Evolutionary conservation across 2,329 filamentous ascomycete species (phyloP), one percentile per base, ranked within the genome.

Genomic region (Ceratocystis albifundus): DNA sequence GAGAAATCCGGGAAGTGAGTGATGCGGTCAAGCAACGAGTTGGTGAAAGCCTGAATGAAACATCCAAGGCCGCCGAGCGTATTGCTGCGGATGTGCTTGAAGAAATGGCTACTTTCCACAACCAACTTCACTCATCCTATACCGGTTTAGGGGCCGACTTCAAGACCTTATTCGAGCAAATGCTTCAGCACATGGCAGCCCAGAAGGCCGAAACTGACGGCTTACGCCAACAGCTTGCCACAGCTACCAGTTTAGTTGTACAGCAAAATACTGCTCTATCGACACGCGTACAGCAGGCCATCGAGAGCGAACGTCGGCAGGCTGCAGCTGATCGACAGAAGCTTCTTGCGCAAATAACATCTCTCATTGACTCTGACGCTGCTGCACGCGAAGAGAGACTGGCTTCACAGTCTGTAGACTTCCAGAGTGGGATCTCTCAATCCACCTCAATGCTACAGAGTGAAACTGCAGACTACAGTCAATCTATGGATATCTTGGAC

Each of bases 111-210:
- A 22, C 22, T 22, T 41, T 68, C 22, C 61, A 64, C 20, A 48
- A 20, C 1, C 70, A 93, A 79, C 82, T 97, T 36, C 90, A 96
- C 71, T 78, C 84, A 12, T 96, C 93, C 0, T 96, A 96, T 74
- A 88, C 86, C 70, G 82, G 84, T 1, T 82, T 97, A 1, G 91
- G 91, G 7, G 86, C 87, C 68, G 91, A 97, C 70, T 91, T 96
- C 78, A 95, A 93, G 74, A 78, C 79, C 4, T 83, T 93, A 28
- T 96, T 97, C 70, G 90, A 96, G 70, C 86, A 89, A 12, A 80
- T 96, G 62, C 80, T 89, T 62, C 84, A 82, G 69, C 87, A 91
- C 70, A 81, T 96, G 66, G 83, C 84, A 46, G 64, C 62, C 50
- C 65, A 68, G 62, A 64, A 65, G 55, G 63, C 65, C 25, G 67